A percentile compares a stretch with the other conserved stretches of the same genome.
Conservation (phyloP, 106 monocot genomes). For the Vanilla planifolia region DNA sequence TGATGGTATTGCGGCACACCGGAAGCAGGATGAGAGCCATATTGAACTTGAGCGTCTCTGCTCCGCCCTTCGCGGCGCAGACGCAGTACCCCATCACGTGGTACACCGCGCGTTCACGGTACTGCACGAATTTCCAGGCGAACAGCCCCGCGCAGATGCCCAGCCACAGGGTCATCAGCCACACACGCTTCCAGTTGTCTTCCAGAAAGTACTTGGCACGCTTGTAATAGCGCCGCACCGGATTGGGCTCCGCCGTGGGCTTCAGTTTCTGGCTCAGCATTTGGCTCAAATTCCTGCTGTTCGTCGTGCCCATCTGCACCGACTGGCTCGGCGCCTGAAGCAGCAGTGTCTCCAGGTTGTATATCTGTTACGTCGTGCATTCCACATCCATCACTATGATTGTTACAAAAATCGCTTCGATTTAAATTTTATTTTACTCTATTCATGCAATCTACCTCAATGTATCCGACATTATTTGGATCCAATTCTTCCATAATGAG, state of each 20-base stretch:
- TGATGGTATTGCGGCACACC: conserved; percentile 92
- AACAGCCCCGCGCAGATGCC: conserved; percentile 56
- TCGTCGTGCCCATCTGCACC: conserved; percentile 26
- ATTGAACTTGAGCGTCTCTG: conserved; percentile 94
- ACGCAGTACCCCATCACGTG: conserved; percentile 96
- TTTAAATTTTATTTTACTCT: too few relatives aligned
- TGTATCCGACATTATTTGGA: conserved; percentile 76
- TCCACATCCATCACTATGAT: background rate
- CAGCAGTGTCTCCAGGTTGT: conserved; percentile 82
- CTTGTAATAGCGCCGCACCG: conserved; percentile 40
- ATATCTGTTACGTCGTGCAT: too few relatives aligned
- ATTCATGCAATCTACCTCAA: conserved; percentile 39
- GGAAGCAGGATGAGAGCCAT: conserved; percentile 95
- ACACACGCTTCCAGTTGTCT: conserved; percentile 81
- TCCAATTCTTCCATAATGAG: conserved; percentile 98
- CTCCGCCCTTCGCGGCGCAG: conserved; percentile 84
- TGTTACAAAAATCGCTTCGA: too few relatives aligned
- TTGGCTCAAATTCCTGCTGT: conserved; percentile 85
- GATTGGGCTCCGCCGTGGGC: conserved; percentile 70
- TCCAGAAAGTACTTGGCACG: conserved; percentile 51
- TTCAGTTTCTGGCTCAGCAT: conserved; percentile 83
- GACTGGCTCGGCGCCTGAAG: conserved; percentile 66
- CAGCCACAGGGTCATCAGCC: conserved; percentile 84
- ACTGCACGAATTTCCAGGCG: conserved; percentile 85
- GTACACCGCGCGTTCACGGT: conserved; percentile 58